Evolutionary conservation across 2,329 filamentous ascomycete genomes (phyloP), one percentile per base, ranked within the genome.

Genomic region (Alternaria brassicae): DNA sequence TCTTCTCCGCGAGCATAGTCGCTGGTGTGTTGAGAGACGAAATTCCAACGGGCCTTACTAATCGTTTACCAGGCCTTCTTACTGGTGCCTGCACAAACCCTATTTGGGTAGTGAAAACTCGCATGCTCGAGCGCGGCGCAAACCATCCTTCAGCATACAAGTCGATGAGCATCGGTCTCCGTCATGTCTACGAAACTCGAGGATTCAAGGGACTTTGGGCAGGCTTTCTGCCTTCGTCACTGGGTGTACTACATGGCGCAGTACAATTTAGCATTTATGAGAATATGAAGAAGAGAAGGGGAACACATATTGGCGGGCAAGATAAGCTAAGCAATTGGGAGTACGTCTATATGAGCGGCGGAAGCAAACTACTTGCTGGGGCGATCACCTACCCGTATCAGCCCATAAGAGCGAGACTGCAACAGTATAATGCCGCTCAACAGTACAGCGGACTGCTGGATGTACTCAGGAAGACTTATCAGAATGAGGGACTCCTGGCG

Each of bases 201-300:
- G 95, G 95, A 2, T 58, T 89, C 27, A 78, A 81, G 10, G 95
- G 94, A 0, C 95, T 97, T 73, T 98, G 97, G 78, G 89, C 92
- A 23, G 95, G 95, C 3, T 85, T 97, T 3, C 83, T 90, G 6
- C 91, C 96, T 19, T 91, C 91, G 39, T 82, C 97, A 32, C 84
- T 97, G 57, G 94, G 94, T 13, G 93, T 97, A 32, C 90, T 88
- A 60, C 95, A 99, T 77, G 94, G 94, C 39, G 93, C 94, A 3
- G 89, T 99, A 25, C 95, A 98, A 78, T 99, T 99, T 77, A 92
- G 93, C 79, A 92, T 95, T 19, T 99, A 99, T 78, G 95, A 99
- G 76, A 83, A 85, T 63, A 79, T 90, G 66, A 90, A 90, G 74
- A 82, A 83, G 52, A 88, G 89, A 66, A 81, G 90, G 60, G 80